phyloP scores from a whole-genome alignment of 2,329 filamentous ascomycete genomes.

The Colletotrichum sp. region DNA sequence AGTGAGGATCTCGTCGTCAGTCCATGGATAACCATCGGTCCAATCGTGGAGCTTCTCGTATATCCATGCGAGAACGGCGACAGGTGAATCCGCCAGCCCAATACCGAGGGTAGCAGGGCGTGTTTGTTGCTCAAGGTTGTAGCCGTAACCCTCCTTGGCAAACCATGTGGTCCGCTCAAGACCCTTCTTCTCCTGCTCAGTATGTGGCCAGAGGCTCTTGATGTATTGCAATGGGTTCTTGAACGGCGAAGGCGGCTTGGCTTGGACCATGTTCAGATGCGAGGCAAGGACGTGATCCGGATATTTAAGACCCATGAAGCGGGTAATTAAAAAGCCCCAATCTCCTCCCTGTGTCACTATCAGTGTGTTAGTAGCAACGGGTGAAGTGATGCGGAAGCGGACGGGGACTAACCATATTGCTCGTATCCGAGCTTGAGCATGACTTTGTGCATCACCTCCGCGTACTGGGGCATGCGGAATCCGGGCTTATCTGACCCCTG shows the following conservation, averaged over 20 bases:
- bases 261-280: slow-evolving; percentile 63
- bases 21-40: slow-evolving; percentile 76
- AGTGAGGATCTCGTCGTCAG: slow-evolving; percentile 75
- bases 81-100: slow-evolving; percentile 70
- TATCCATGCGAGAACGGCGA: slow-evolving; percentile 77
- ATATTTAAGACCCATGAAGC: slow-evolving; percentile 64
- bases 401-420: slow-evolving; percentile 50
- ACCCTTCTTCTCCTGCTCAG: slow-evolving; percentile 53
- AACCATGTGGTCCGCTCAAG: slow-evolving; percentile 64
- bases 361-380: slow-evolving; percentile 24
- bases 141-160: slow-evolving; percentile 58
- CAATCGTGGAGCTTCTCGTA: slow-evolving; percentile 82
- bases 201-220: slow-evolving; percentile 61
- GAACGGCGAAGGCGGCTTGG: slow-evolving; percentile 51
- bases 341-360: slow-evolving; percentile 67
- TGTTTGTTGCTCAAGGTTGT: slow-evolving; percentile 65
- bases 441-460: slow-evolving; percentile 67
- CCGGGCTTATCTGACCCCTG: slow-evolving; percentile 31
- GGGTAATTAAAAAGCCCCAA: slow-evolving; percentile 72
- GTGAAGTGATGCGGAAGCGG: slow-evolving; percentile 1
- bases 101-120: slow-evolving; percentile 78
- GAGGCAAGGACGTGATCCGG: slow-evolving; percentile 60
- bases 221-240: slow-evolving; percentile 62
- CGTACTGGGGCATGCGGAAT: slow-evolving; percentile 37
- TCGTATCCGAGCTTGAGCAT: slow-evolving; percentile 72